These are phyloP conservation scores for Acanthamoeba royreba DNA, from an alignment of 208 protist genomes.

Conservation along the genomic window DNA sequence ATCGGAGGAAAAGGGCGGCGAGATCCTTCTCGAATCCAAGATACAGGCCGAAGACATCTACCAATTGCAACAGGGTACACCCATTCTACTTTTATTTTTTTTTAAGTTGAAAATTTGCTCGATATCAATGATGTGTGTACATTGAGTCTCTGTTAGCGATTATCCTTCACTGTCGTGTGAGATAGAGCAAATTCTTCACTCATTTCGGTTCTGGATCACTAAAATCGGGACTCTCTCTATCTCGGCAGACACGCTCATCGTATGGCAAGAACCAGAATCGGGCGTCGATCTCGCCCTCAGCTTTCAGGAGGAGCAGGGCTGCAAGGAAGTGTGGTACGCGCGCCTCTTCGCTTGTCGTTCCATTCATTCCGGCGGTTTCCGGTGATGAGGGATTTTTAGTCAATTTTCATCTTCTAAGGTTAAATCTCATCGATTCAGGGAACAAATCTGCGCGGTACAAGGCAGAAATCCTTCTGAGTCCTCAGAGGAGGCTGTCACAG, in stretches of 20 bases:
- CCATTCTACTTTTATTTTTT: not conserved
- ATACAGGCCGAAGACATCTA: slow-evolving; percentile 73
- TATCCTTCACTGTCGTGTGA: no score
- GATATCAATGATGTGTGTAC: not conserved
- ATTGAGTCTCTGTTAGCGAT: no score
- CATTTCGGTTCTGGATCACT: not conserved
- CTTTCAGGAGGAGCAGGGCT: slow-evolving; percentile 71
- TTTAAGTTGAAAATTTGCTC: not conserved
- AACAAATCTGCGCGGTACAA: slow-evolving; percentile 22
- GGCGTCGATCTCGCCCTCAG: slow-evolving; percentile 67
- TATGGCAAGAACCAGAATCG: slow-evolving; percentile 72
- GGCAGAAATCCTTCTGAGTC: not conserved
- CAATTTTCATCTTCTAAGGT: not conserved
- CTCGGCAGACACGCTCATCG: slow-evolving; percentile 69
- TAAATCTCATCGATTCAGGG: not conserved
- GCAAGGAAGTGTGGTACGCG: slow-evolving; percentile 65
- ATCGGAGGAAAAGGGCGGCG: slow-evolving; percentile 61
- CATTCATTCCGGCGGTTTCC: no score
- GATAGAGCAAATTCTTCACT: not conserved
- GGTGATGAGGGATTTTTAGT: not conserved
- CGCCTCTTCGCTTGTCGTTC: not conserved
- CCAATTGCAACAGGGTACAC: slow-evolving; percentile 69
- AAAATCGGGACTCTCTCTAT: not conserved
- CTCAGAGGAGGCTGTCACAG: not conserved
- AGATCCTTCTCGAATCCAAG: slow-evolving; percentile 58